A percentile compares a stretch with the other conserved stretches of the same genome.
phyloP scores from a whole-genome alignment of 306 rosid genomes.

The Quercus berberidifolia region DNA sequence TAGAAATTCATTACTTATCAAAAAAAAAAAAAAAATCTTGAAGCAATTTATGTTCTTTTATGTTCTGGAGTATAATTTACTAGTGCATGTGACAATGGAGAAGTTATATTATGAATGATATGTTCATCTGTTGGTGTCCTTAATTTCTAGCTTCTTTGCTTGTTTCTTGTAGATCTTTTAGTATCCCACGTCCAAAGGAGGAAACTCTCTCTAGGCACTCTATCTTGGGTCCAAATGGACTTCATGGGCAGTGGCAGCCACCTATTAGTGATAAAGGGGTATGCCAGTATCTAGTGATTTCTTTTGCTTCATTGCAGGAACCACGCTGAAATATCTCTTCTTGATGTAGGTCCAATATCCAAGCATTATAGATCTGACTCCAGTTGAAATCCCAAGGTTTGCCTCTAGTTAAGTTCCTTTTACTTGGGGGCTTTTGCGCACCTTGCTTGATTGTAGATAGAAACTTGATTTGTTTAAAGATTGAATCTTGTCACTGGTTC shows the following conservation, averaged over 20 bases:
- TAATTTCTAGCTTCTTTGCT: constrained; percentile 14
- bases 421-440: not conserved
- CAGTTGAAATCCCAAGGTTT: constrained; percentile 75
- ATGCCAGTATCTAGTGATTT: constrained; percentile 26
- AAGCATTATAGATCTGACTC: constrained; percentile 65
- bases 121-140: not conserved
- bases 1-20: no score
- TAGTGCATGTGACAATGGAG: not conserved
- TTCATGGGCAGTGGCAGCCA: constrained; percentile 72
- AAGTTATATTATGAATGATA: not conserved
- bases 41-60: not conserved
- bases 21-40: no score
- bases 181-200: constrained; percentile 57
- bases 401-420: constrained; percentile 18
- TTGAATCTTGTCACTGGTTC: constrained; percentile 1
- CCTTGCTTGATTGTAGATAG: constrained; percentile 11
- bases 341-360: constrained; percentile 83
- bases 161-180: constrained; percentile 55
- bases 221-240: constrained; percentile 83
- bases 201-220: constrained; percentile 92
- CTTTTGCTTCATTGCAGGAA: constrained; percentile 22
- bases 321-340: constrained; percentile 39
- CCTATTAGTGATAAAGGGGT: constrained; percentile 75
- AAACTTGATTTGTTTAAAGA: constrained; percentile 10
- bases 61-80: not conserved